A percentile compares a stretch with the other conserved stretches of the same genome.
These are phyloP conservation scores for Pelargonium nanum DNA, from an alignment of 345 rosid genomes.

Conservation along the genomic window DNA sequence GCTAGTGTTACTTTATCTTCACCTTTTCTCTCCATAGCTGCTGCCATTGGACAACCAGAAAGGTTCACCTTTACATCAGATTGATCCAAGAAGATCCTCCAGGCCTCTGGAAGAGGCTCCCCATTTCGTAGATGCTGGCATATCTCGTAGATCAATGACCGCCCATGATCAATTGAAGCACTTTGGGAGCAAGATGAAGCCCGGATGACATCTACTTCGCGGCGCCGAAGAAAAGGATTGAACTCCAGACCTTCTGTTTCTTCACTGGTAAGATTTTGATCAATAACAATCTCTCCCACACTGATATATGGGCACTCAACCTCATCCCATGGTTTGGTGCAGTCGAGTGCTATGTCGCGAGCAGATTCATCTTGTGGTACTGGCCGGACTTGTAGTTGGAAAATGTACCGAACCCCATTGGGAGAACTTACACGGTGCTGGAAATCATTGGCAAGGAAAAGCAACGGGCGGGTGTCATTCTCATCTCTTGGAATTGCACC, in stretches of 20 bases:
- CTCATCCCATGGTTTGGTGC: slow-evolving; percentile 59
- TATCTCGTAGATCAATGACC: slow-evolving; percentile 51
- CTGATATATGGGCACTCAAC: slow-evolving; percentile 36
- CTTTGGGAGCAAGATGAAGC: slow-evolving; percentile 46
- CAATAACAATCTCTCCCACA: slow-evolving; percentile 37
- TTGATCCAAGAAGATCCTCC: slow-evolving; percentile 50
- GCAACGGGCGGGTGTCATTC: slow-evolving; percentile 41
- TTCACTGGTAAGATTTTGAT: slow-evolving; percentile 34
- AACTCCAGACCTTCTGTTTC: slow-evolving; percentile 51
- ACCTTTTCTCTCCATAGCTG: slow-evolving; percentile 19
- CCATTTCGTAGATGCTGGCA: slow-evolving; percentile 50
- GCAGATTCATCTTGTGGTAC: slow-evolving; percentile 34
- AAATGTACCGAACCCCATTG: slow-evolving; percentile 38
- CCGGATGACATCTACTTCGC: slow-evolving; percentile 41
- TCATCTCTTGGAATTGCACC: slow-evolving; percentile 55
- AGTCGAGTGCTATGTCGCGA: slow-evolving; percentile 38
- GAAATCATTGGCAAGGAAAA: slow-evolving; percentile 58
- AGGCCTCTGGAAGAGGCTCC: slow-evolving; percentile 53
- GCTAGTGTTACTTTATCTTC: slow-evolving; percentile 28
- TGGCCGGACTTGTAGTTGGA: slow-evolving; percentile 44
- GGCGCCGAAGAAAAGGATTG: slow-evolving; percentile 37
- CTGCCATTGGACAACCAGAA: slow-evolving; percentile 59
- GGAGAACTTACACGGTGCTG: slow-evolving; percentile 34
- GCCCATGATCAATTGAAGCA: slow-evolving; percentile 70
- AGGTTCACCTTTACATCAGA: slow-evolving; percentile 55